Base-by-base conservation (phyloP, 2,329 filamentous ascomycete genomes). In the Xylaria multiplex region DNA sequence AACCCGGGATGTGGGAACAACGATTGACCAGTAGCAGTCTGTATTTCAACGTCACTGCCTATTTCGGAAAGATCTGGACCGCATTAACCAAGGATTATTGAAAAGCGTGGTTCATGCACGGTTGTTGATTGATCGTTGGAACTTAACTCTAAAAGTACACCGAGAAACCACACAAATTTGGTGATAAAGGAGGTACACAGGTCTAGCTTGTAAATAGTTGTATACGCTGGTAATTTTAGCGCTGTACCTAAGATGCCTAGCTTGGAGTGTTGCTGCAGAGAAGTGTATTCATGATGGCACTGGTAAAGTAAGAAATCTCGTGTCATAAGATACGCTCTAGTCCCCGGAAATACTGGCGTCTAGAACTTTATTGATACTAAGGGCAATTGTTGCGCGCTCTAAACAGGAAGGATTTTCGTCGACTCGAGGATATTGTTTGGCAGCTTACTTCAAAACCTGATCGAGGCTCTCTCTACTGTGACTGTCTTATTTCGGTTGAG, bases 311-410 rank as follows among this genome's bases (percentile, higher is more conserved):
- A 16, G 27, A 32, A 46, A 49, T 48, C 37, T 13, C 64, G 40
- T 61, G 61, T 67, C 67, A 69, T 67, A 56, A 19, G 52, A 54
- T 46, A 35, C 24, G 30, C 49, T 35, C 50, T 2, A 9, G 4
- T 24, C 35, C 27, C n/a, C 30, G 13, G 24, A 43, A 30, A 13
- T 43, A 19, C n/a, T 14, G 45, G 37, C 9, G 19, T 40, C 16
- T 24, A 16, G n/a, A 14, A 49, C 27, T 22, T 30, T 24, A 22
- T 40, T 53, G 48, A 53, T 40, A 48, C 19, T 22, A 45, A 27
- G 50, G 13, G 24, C 9, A 27, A 27, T 13, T 27, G n/a, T 43
- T 42, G 6, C 24, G 14, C 40, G 9, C 32, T 42, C 30, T 16
- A 2, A 30, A 14, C n/a, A 27, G 11, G 7, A 19, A 14, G 24